phyloP scores from a whole-genome alignment of 495 filamentous ascomycete genomes.

The Staphylotrichum tortipilum region DNA sequence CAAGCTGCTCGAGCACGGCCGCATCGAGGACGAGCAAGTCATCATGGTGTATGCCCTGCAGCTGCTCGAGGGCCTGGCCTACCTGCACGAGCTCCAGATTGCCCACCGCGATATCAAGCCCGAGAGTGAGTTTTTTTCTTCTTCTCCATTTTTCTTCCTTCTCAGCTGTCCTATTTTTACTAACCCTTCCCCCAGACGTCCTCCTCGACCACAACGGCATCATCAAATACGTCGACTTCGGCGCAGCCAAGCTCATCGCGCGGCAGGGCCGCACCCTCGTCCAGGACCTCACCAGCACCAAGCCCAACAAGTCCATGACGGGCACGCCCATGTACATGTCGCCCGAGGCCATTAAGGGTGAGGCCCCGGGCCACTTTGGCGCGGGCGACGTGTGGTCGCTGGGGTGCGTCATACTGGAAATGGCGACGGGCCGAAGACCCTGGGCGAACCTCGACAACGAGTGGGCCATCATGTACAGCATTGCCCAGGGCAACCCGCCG shows the following conservation, averaged over 20 bases:
- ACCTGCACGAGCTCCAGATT: slow-evolving; percentile 82
- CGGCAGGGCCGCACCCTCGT: slow-evolving; percentile 83
- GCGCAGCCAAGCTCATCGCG: slow-evolving; percentile 94
- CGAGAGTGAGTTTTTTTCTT: slow-evolving; percentile 58
- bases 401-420: slow-evolving; percentile 93
- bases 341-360: slow-evolving; percentile 91
- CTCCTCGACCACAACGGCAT: slow-evolving; percentile 95
- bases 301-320: slow-evolving; percentile 84
- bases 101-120: slow-evolving; percentile 98
- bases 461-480: slow-evolving; percentile 99
- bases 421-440: slow-evolving; percentile 89
- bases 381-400: slow-evolving; percentile 97
- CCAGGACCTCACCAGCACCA: slow-evolving; percentile 48
- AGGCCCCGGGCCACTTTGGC: slow-evolving; percentile 61
- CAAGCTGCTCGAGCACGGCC: slow-evolving; percentile 80
- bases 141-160: neutral
- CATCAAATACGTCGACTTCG: slow-evolving; percentile 99
- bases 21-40: slow-evolving; percentile 96
- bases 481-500: slow-evolving; percentile 89
- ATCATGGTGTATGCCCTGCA: slow-evolving; percentile 97
- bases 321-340: slow-evolving; percentile 99
- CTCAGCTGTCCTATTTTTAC: too few relatives aligned
- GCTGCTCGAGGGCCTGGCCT: slow-evolving; percentile 89
- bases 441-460: slow-evolving; percentile 99
- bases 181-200: slow-evolving; percentile 53